phyloP scores from a whole-genome alignment of 1,284 basidiomycete genomes.

The Marasmius fiardii region DNA sequence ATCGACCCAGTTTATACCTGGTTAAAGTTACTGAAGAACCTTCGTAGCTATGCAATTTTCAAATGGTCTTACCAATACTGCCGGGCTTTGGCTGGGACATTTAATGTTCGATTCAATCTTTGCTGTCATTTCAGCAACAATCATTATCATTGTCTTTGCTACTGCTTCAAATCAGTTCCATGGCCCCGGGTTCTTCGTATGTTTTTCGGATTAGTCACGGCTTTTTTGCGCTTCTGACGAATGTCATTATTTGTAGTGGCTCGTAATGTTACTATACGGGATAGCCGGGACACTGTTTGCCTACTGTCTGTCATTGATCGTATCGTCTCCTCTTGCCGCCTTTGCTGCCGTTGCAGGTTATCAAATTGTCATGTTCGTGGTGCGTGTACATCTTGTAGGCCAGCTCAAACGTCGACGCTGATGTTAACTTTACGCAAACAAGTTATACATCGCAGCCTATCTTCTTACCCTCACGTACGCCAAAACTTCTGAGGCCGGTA shows the following conservation, averaged over 20 bases:
- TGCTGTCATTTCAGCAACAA: constrained; percentile 51
- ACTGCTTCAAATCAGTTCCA: constrained; percentile 59
- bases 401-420: not conserved
- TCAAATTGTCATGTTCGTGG: constrained; percentile 70
- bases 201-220: constrained; percentile 20
- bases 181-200: constrained; percentile 65
- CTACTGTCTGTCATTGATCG: constrained; percentile 62
- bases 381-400: constrained; percentile 27
- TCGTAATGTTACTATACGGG: constrained; percentile 70
- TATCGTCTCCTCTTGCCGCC: constrained; percentile 67
- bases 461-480: constrained; percentile 71
- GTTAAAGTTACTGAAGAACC: not conserved
- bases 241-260: constrained; percentile 44
- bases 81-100: constrained; percentile 79
- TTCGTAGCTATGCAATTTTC: constrained; percentile 68
- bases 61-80: constrained; percentile 71
- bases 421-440: not conserved
- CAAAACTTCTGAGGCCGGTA: constrained; percentile 48
- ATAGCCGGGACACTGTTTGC: constrained; percentile 66
- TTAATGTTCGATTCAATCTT: constrained; percentile 70
- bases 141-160: constrained; percentile 64
- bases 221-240: not conserved
- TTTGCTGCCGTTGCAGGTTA: constrained; percentile 76
- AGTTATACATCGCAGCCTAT: constrained; percentile 66
- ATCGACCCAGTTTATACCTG: not conserved